phyloP scores from a whole-genome alignment of 192 early-diverging fungal genomes.

The Gamsiella multidivaricata region DNA sequence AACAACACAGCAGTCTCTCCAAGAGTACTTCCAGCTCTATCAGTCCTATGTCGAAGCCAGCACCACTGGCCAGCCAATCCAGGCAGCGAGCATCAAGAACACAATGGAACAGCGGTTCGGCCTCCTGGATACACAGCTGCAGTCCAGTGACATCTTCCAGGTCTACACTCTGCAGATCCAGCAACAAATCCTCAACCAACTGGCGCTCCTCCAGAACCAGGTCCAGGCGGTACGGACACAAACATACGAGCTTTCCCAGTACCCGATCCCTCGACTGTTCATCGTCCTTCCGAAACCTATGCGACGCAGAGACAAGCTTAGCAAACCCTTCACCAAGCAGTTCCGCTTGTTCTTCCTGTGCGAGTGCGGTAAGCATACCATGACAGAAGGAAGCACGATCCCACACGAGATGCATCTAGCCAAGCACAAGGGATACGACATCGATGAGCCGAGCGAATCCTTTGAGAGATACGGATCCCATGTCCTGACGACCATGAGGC shows the following conservation, averaged over 20 bases:
- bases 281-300: conserved; percentile 1
- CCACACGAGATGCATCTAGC: not conserved
- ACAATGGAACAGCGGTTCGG: no score
- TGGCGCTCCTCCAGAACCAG: not conserved
- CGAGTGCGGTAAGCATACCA: conserved; percentile 11
- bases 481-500: not conserved
- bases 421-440: conserved; percentile 11
- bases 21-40: no score
- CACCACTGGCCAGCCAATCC: no score
- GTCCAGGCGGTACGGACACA: not conserved
- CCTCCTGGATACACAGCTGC: no score
- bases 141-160: no score
- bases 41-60: no score
- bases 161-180: not conserved
- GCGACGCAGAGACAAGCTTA: not conserved
- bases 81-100: no score
- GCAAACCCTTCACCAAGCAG: not conserved
- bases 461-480: conserved; percentile 2
- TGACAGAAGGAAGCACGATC: not conserved
- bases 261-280: conserved; percentile 6
- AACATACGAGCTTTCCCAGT: not conserved
- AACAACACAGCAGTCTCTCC: no score
- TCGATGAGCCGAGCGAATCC: not conserved
- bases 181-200: not conserved
- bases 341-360: conserved; percentile 9